These are phyloP conservation scores for Chaetomium cochliodes DNA, from an alignment of 495 filamentous ascomycete genomes.

Conservation along the genomic window DNA sequence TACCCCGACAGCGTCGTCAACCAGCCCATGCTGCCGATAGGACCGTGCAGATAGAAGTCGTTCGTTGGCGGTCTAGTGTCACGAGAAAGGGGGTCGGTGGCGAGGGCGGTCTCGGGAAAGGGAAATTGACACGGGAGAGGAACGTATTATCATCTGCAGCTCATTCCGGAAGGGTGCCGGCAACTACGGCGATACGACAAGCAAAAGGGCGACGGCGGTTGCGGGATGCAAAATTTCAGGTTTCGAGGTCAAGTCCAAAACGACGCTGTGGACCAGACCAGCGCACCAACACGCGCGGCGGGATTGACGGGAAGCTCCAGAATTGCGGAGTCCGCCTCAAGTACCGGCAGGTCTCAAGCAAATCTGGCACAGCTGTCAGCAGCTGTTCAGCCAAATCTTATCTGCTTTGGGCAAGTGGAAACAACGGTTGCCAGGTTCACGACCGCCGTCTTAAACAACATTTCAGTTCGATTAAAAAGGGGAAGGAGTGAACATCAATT, in stretches of 20 bases:
- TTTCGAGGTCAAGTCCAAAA: conserved; percentile 7
- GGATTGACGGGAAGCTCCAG: conserved; percentile 7
- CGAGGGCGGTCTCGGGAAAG: background rate
- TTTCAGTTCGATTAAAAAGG: background rate
- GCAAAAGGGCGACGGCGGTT: background rate
- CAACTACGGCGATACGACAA: background rate
- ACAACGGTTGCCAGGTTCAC: background rate
- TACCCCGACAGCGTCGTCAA: conserved; percentile 47
- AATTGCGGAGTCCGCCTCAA: conserved; percentile 10
- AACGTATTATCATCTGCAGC: background rate
- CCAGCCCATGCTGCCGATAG: conserved; percentile 47
- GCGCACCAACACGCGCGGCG: background rate
- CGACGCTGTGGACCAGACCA: background rate
- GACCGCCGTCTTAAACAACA: background rate
- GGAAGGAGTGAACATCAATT: background rate
- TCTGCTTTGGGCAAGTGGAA: background rate
- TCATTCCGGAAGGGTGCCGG: background rate
- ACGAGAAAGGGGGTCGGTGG: background rate
- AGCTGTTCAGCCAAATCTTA: background rate
- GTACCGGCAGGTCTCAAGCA: conserved; percentile 6
- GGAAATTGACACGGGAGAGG: background rate
- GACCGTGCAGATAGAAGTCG: background rate
- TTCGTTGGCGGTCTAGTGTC: background rate
- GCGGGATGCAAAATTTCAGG: conserved; percentile 12
- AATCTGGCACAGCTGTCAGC: background rate